These are phyloP conservation scores for Phytopythium kandeliae DNA, from an alignment of 352 stramenopile genomes.

Conservation along the genomic window DNA sequence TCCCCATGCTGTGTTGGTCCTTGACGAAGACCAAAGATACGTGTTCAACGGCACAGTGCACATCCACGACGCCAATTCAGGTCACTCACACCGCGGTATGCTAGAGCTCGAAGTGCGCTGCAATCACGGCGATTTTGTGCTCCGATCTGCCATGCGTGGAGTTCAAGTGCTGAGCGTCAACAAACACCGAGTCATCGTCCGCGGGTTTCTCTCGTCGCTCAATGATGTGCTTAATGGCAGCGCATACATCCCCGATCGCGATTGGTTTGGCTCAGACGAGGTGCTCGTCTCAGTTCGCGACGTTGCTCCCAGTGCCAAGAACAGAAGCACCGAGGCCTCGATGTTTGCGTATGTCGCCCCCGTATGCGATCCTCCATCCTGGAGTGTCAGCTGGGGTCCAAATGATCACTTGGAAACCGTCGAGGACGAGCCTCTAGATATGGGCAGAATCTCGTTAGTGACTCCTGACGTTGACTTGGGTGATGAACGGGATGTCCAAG, in stretches of 20 bases:
- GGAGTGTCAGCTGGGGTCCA: slow-evolving; percentile 7
- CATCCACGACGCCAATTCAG: slow-evolving; percentile 21
- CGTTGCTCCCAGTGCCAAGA: slow-evolving; percentile 5
- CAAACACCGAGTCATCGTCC: slow-evolving; percentile 14
- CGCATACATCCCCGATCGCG: slow-evolving; percentile 30
- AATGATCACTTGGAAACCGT: slow-evolving; percentile 17
- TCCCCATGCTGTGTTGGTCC: slow-evolving; percentile 19
- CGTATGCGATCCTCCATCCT: slow-evolving; percentile 52
- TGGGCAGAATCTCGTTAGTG: slow-evolving; percentile 23
- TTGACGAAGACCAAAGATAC: slow-evolving; percentile 34
- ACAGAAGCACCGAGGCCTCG: slow-evolving; percentile 4
- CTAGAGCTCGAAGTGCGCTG: slow-evolving; percentile 27
- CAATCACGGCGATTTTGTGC: slow-evolving; percentile 18
- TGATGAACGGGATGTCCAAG: slow-evolving; percentile 24
- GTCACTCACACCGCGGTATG: slow-evolving; percentile 15
- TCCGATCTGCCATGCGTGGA: slow-evolving; percentile 9
- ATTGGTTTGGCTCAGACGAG: slow-evolving; percentile 63
- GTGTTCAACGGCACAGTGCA: slow-evolving; percentile 25
- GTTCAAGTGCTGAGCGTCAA: slow-evolving; percentile 28
- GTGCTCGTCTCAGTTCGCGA: slow-evolving; percentile 29
- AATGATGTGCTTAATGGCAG: slow-evolving; percentile 49
- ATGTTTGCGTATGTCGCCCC: slow-evolving; percentile 38
- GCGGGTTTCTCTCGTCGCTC: slow-evolving; percentile 41
- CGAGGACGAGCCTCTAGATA: slow-evolving; percentile 39
- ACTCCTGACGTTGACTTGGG: slow-evolving; percentile 23